Conservation (phyloP, 2,329 filamentous ascomycete genomes). For the Fusarium tupiense region DNA sequence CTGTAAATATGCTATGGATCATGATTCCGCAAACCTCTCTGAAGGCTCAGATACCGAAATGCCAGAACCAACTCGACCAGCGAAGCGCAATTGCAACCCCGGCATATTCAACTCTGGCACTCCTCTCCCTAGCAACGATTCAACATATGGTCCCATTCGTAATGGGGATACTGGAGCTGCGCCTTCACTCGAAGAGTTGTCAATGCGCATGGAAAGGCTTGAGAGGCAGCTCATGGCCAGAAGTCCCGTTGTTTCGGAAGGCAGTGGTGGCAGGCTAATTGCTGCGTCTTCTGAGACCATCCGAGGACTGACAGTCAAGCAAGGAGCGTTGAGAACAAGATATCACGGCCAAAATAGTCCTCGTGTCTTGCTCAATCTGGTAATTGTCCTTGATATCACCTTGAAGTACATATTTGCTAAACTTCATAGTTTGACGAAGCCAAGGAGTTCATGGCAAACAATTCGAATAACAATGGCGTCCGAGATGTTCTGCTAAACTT, state of each 20-base stretch:
- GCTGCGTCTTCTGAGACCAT: constrained; percentile 57
- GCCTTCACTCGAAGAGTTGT: constrained; percentile 58
- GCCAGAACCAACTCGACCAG: constrained; percentile 46
- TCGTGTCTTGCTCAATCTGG: constrained; percentile 63
- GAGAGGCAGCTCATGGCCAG: constrained; percentile 60
- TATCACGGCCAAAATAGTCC: constrained; percentile 65
- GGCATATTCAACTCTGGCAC: constrained; percentile 37
- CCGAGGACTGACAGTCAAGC: constrained; percentile 60
- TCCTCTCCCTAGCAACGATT: constrained; percentile 39
- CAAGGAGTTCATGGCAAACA: constrained; percentile 59
- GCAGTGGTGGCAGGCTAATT: constrained; percentile 45
- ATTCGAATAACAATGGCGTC: constrained; percentile 52
- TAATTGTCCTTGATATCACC: constrained; percentile 45
- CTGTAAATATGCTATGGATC: constrained; percentile 63
- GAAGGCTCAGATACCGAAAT: constrained; percentile 59
- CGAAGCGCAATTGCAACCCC: constrained; percentile 52
- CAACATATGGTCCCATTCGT: constrained; percentile 40
- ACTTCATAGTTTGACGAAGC: constrained; percentile 61
- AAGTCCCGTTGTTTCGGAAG: constrained; percentile 52
- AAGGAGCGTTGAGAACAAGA: constrained; percentile 57
- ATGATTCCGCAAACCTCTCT: constrained; percentile 58
- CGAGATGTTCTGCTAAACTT: constrained; percentile 57
- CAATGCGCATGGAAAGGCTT: constrained; percentile 62
- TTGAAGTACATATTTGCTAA: constrained; percentile 10
- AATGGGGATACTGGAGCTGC: constrained; percentile 47